Evolutionary conservation across 2,329 filamentous ascomycete genomes (phyloP), one percentile per base, ranked within the genome.

Genomic region (Apiospora kogelbergensis): DNA sequence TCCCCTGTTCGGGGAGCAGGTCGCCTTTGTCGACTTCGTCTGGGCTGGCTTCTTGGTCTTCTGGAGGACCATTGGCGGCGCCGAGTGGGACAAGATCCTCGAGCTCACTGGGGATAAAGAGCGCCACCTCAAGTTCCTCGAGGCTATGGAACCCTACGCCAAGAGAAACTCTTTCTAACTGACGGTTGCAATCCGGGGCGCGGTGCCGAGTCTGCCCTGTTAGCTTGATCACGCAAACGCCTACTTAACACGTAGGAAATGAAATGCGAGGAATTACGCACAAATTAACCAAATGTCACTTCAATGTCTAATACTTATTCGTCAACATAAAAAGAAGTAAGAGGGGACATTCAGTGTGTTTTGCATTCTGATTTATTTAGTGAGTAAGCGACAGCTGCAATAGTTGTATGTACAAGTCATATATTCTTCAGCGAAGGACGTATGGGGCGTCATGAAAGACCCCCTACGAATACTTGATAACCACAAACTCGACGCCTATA

Each of bases 1-100:
- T 0, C 87, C 88, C 0, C 93, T 88, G 75, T 88, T 93, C 68
- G 65, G 86, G 70, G 91, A 84, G 63, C 83, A 82, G 70, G 80
- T 84, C 4, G 83, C 82, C 45, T 91, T 87, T 76, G 85, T 84
- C 4, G 89, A 90, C 75, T 87, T 92, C 68, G 80, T 88, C 2
- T 85, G 89, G 74, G 84, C 84, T 0, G 81, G 81, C 13, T 75
- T 78, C 53, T 71, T 82, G 68, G 72, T 81, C n/a, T 82, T 82
- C 73, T 72, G 74, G 26, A 68, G 78, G 70, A 72, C 75, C 1
- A 72, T 83, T 5, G 79, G 79, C 2, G 68, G 76, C 1, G 79
- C 79, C 2, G 68, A 77, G 1, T 81, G 78, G 9, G 76, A 79
- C 22, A 76, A 77, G 63, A 11, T 81, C 22, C 74, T 85, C 69